Base-by-base conservation (phyloP, 495 filamentous ascomycete genomes). In the Podospora comata region DNA sequence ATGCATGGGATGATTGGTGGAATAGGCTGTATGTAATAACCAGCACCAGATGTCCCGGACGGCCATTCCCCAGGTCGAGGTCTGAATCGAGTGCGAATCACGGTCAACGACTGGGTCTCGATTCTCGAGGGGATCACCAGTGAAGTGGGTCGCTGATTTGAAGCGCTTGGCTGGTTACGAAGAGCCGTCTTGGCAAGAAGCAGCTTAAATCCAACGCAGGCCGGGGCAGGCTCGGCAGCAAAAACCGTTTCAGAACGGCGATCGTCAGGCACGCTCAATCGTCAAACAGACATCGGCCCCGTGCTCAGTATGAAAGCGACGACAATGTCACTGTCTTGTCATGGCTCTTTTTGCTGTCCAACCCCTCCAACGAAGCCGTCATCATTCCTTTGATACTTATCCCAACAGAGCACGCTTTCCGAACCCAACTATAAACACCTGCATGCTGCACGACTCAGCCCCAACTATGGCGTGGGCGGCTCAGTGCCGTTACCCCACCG, bases 171-270 rank as follows among this genome's bases (percentile, higher is more conserved):
- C 64, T 62, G 44, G 66, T 75, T 69, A 61, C 67, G 68, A 57
- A 70, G 56, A 39, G 57, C 54, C 30, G 39, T 16, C 70, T 72
- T 72, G 67, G 65, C 60, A 67, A 62, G 68, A 64, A 48, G 55
- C 54, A 32, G 59, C 54, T 66, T 56, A 58, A 61, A 60, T 53
- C 34, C 60, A 65, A 65, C 61, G 61, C 66, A 66, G 54, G 71
- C 63, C 67, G 70, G 74, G 64, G 65, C 72, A 65, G 57, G 66
- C 60, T 67, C 65, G 55, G 71, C 66, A 71, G 67, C 73, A 65
- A 64, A 72, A 71, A 62, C 67, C 30, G 77, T 79, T 79, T 79
- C 76, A 79, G 69, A 65, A 73, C 54, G 67, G 20, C 48, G 71
- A 79, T 77, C 73, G 66, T 58, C 76, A 78, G 70, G 74, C 60